A percentile compares a stretch with the other conserved stretches of the same genome.
These are phyloP conservation scores for Panellus pusillus DNA, from an alignment of 768 basidiomycete species.

Conservation along the genomic window DNA sequence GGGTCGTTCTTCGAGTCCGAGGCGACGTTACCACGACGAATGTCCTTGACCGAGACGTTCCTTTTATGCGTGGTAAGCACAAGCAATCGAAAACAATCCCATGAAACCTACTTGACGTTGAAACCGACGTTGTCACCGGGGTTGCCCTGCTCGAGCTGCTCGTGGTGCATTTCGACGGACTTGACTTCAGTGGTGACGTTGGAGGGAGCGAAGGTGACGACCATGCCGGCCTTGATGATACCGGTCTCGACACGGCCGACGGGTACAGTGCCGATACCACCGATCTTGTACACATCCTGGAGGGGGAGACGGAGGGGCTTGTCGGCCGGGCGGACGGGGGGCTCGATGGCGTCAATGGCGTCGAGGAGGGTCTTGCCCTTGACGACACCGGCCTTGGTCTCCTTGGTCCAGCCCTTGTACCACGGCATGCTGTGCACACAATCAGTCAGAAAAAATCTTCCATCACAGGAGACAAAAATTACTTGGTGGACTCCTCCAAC, in stretches of 20 bases:
- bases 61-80: constrained; percentile 35
- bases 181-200: constrained; percentile 99
- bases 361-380: constrained; percentile 99
- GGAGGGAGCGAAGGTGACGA: constrained; percentile 94
- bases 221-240: constrained; percentile 99
- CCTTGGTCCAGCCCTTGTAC: constrained; percentile 99
- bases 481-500: constrained; percentile 98
- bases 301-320: constrained; percentile 99
- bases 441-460: neutral
- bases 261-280: constrained; percentile 99
- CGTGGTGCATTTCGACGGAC: constrained; percentile 99
- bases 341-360: constrained; percentile 99
- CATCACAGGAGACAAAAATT: constrained; percentile 25
- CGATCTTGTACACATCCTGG: constrained; percentile 99
- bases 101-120: constrained; percentile 82
- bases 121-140: constrained; percentile 99
- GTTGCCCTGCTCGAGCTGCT: constrained; percentile 89
- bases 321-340: constrained; percentile 94
- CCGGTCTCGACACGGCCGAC: constrained; percentile 99
- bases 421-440: constrained; percentile 79
- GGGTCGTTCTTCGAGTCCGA: constrained; percentile 99
- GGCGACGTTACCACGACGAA: constrained; percentile 98
- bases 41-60: constrained; percentile 99
- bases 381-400: constrained; percentile 86
- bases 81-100: constrained; percentile 4